Percentiles rank a stretch among this genome's conserved stretches.
Evolutionary conservation across 2,329 filamentous ascomycete genomes (phyloP).

Genomic region (Cucurbitaria berberidis): DNA sequence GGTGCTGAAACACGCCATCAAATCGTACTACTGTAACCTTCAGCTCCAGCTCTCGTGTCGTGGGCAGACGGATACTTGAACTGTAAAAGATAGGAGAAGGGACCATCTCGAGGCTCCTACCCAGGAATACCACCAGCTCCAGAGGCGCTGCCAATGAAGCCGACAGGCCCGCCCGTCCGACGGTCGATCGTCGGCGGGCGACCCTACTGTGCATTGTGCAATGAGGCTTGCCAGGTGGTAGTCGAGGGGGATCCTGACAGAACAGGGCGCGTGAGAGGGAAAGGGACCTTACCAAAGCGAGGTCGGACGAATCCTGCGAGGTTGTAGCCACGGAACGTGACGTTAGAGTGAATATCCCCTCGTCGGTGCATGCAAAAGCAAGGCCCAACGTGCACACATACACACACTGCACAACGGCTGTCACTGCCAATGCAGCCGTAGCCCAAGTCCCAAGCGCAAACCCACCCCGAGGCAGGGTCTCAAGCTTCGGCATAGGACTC

Average conservation of each 20-base stretch:
- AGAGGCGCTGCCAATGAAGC: background rate
- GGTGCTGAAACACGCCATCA: slow-evolving; percentile 30
- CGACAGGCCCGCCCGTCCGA: background rate
- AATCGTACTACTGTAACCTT: background rate
- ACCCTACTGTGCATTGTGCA: too few species aligned
- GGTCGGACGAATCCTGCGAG: background rate
- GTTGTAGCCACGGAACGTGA: background rate
- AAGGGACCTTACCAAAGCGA: too few species aligned
- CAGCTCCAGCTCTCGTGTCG: background rate
- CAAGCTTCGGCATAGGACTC: background rate
- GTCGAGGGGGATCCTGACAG: background rate
- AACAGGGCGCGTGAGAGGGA: background rate
- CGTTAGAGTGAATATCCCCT: background rate
- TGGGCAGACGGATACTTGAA: background rate
- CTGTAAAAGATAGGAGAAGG: background rate
- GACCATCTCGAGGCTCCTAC: background rate
- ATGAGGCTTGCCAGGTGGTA: background rate
- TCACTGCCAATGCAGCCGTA: background rate
- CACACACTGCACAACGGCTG: slow-evolving; percentile 3
- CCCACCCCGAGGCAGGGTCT: background rate
- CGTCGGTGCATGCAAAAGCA: background rate
- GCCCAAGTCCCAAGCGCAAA: background rate
- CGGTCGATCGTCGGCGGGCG: background rate
- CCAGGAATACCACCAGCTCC: background rate
- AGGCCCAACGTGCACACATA: background rate